These are phyloP conservation scores for Talaromyces wortmannii DNA, from an alignment of 495 filamentous ascomycete species.

Conservation along the genomic window DNA sequence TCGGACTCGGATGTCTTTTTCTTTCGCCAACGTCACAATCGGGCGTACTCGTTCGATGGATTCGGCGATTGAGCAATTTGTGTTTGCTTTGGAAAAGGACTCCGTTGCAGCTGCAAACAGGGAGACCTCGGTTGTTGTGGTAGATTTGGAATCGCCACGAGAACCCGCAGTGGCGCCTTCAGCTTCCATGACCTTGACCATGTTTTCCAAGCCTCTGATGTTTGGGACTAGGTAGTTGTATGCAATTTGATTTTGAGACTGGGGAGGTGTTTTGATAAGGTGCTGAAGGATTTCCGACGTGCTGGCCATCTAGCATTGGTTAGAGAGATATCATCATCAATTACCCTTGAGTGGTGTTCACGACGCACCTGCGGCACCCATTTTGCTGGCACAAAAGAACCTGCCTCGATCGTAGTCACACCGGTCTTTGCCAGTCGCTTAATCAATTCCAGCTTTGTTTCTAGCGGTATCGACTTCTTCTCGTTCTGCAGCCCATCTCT, in stretches of 20 bases:
- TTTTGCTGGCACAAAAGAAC: slow-evolving; percentile 92
- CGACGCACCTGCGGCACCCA: slow-evolving; percentile 86
- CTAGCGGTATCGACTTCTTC: slow-evolving; percentile 70
- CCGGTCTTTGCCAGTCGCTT: slow-evolving; percentile 76
- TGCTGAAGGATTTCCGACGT: slow-evolving; percentile 75
- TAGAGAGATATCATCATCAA: not conserved
- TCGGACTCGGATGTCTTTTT: slow-evolving; percentile 64
- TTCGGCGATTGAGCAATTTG: slow-evolving; percentile 80
- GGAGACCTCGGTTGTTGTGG: slow-evolving; percentile 64
- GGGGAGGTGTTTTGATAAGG: slow-evolving; percentile 54
- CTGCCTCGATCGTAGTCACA: slow-evolving; percentile 83
- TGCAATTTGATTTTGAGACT: slow-evolving; percentile 57
- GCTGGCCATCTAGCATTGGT: slow-evolving; percentile 70
- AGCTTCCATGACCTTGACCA: slow-evolving; percentile 36
- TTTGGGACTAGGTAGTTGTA: slow-evolving; percentile 96
- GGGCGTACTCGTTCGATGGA: slow-evolving; percentile 70
- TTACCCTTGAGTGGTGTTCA: no score
- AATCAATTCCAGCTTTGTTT: slow-evolving; percentile 83
- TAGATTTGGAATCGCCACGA: slow-evolving; percentile 23
- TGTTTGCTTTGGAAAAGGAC: slow-evolving; percentile 82
- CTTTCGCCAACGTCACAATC: slow-evolving; percentile 70
- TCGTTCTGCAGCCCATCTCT: slow-evolving; percentile 96
- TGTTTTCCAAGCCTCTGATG: slow-evolving; percentile 62
- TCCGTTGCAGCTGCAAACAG: slow-evolving; percentile 93
- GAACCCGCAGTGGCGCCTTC: slow-evolving; percentile 33